A percentile compares a stretch with the other conserved stretches of the same genome.
phyloP scores from a whole-genome alignment of 2,329 filamentous ascomycete genomes.

The Lecanoromycetidae sp. region DNA sequence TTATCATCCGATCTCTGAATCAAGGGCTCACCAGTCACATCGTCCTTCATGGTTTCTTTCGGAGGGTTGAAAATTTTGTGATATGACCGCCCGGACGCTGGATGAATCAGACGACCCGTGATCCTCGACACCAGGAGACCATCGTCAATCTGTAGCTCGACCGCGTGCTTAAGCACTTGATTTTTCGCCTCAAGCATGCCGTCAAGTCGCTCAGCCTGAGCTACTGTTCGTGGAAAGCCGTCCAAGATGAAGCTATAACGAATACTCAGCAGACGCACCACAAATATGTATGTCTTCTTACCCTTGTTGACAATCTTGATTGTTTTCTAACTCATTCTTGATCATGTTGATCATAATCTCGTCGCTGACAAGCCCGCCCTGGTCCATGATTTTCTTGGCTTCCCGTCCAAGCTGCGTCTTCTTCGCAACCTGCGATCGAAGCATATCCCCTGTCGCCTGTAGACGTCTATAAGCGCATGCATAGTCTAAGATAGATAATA shows the following conservation, averaged over 20 bases:
- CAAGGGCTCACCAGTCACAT: slow-evolving; percentile 89
- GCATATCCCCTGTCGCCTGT: slow-evolving; percentile 96
- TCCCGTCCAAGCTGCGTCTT: slow-evolving; percentile 90
- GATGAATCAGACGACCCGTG: slow-evolving; percentile 90
- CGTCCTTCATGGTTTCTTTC: slow-evolving; percentile 87
- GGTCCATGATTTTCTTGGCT: slow-evolving; percentile 99
- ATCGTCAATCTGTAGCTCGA: slow-evolving; percentile 96
- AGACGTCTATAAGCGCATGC: not conserved
- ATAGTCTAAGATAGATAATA: not conserved
- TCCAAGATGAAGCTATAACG: slow-evolving; percentile 86
- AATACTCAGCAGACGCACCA: not conserved
- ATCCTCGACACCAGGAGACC: slow-evolving; percentile 86
- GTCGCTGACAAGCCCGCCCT: slow-evolving; percentile 92
- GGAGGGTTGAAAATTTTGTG: slow-evolving; percentile 99
- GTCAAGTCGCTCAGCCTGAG: slow-evolving; percentile 89
- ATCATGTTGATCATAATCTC: slow-evolving; percentile 99
- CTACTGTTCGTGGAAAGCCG: slow-evolving; percentile 92
- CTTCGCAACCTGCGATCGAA: slow-evolving; percentile 93
- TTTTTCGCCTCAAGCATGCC: slow-evolving; percentile 69
- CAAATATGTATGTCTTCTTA: slow-evolving; percentile 30
- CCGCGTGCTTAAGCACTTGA: slow-evolving; percentile 82
- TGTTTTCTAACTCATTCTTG: slow-evolving; percentile 87
- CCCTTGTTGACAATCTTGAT: slow-evolving; percentile 94
- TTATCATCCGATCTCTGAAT: slow-evolving; percentile 97
- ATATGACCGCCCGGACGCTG: slow-evolving; percentile 90